Evolutionary conservation across 164 flowering plant genomes (phyloP).

Genomic region (Cinnamomum micranthum): DNA sequence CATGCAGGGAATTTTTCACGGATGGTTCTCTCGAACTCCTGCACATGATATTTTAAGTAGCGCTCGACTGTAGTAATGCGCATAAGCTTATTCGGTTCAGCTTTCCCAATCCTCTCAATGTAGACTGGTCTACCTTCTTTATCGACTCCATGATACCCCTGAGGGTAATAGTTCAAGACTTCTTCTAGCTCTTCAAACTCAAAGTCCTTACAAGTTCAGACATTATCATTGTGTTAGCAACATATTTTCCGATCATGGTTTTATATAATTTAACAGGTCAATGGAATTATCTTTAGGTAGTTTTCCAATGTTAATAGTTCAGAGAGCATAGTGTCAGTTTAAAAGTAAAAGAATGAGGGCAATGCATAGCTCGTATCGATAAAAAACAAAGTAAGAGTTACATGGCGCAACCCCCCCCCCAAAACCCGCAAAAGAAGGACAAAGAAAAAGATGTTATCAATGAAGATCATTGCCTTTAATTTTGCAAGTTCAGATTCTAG

Average conservation of each 20-base stretch:
- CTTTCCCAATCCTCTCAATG: constrained; percentile 74
- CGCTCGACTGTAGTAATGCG: constrained; percentile 87
- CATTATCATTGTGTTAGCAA: background rate
- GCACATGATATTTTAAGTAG: constrained; percentile 76
- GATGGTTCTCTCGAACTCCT: constrained; percentile 87
- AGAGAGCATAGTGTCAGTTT: background rate
- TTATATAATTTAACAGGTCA: no score
- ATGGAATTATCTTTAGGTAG: no score
- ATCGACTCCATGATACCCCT: constrained; percentile 94
- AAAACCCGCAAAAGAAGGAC: no score
- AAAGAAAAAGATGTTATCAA: no score
- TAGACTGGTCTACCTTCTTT: constrained; percentile 90
- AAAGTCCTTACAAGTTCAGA: constrained; percentile 52
- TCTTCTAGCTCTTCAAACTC: constrained; percentile 73
- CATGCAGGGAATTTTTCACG: constrained; percentile 79
- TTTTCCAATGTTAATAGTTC: no score
- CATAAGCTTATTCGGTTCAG: constrained; percentile 74
- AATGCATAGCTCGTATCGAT: background rate
- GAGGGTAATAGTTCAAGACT: constrained; percentile 76
- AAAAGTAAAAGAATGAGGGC: background rate
- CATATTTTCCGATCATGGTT: no score
- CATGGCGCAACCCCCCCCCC: no score
- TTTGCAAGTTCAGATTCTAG: no score
- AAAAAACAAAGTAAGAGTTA: no score
- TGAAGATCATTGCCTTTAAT: no score